Base-by-base conservation (phyloP, 2,329 filamentous ascomycete species). In the Ophiostoma piceae region DNA sequence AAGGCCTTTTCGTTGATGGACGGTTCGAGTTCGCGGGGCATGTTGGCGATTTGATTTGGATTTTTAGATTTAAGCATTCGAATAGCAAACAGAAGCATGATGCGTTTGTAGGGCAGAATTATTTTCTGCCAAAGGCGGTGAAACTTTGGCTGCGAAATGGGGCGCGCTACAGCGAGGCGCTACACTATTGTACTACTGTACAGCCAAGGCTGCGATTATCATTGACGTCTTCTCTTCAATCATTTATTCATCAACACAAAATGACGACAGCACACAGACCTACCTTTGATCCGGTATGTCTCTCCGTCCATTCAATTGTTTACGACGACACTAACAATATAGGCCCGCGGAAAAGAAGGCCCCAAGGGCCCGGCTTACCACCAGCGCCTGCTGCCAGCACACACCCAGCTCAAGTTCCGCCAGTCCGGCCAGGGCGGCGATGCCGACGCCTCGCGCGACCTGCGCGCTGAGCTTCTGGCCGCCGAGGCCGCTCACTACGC, bases 311-410 rank as follows among this genome's bases (percentile, higher is more conserved):
- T 51, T n/a, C 16, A 19, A 47, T 41, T 65, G 26, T 43, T 22
- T 29, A 32, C n/a, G 14, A 7, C 16, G 6, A 16, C 1, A n/a
- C 26, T 35, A 62, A 68, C 41, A 37, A 12, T 72, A 70, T 73
- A 93, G 91, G 94, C 94, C 60, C 88, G 90, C 78, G 95, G 95
- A 78, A 97, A 97, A 84, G 95, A 99, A 81, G 92, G 94, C 76
- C 90, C 93, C 71, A 90, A 93, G 76, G 95, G 95, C 66, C 92
- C 92, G 67, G 94, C 93, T 75, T 98, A 97, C 83, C 95, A 99
- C 79, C 94, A 98, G 80, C 91, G 95, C 75, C 90, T 98, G 19
- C 89, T 97, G 16, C 94, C 95, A 43, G 95, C 95, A 41, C 91
- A 99, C 79, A 98, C 92, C 14, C 89, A 92, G 73, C 89, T 99